Evolutionary conservation across 495 filamentous ascomycete genomes (phyloP).

Genomic region (Mycothermus thermophilus): DNA sequence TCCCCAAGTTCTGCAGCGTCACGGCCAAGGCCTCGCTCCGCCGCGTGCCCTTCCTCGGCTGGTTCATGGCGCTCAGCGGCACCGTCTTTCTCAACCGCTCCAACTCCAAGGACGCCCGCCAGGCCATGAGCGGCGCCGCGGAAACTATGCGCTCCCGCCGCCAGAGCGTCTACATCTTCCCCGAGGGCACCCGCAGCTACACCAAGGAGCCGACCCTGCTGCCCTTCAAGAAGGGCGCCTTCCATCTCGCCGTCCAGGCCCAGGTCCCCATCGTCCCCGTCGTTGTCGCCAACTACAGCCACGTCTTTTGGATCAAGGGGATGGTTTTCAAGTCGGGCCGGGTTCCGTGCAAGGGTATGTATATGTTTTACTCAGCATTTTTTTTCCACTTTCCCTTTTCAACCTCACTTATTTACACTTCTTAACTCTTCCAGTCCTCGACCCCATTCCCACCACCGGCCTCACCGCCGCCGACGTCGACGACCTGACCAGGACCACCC

Average conservation of each 20-base stretch:
- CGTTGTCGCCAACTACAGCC: constrained; percentile 74
- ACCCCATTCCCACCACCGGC: constrained; percentile 70
- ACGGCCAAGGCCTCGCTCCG: constrained; percentile 82
- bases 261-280: constrained; percentile 85
- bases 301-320: constrained; percentile 59
- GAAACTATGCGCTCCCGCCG: constrained; percentile 56
- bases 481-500: constrained; percentile 51
- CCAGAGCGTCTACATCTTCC: constrained; percentile 89
- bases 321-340: constrained; percentile 57
- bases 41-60: constrained; percentile 75
- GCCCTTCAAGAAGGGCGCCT: constrained; percentile 96
- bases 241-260: constrained; percentile 88
- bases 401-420: not conserved
- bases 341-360: constrained; percentile 67
- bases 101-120: constrained; percentile 65
- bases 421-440: constrained; percentile 56
- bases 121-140: constrained; percentile 73
- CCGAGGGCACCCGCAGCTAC: constrained; percentile 89
- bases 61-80: constrained; percentile 87
- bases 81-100: constrained; percentile 89
- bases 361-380: too few species aligned
- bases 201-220: constrained; percentile 63
- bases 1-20: constrained; percentile 83
- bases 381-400: not conserved
- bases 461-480: constrained; percentile 74